Evolutionary conservation across 169 alveolate genomes (phyloP).

Genomic region (Theileria equi): DNA sequence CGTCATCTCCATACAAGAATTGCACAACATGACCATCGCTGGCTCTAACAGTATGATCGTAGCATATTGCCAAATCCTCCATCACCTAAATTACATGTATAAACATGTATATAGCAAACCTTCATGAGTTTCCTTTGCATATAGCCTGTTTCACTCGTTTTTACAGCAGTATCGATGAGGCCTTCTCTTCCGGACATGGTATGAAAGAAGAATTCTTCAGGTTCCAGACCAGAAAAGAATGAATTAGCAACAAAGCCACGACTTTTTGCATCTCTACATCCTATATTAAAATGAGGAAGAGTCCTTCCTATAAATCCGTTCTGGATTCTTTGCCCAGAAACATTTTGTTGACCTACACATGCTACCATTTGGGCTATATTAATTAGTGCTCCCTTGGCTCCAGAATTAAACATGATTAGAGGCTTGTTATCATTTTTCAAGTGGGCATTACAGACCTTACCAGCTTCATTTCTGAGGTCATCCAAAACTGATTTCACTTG

Average conservation of each 20-base stretch:
- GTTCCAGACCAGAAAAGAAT: constrained; percentile 90
- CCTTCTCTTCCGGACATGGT: constrained; percentile 99
- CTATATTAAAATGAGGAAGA: constrained; percentile 94
- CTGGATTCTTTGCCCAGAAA: constrained; percentile 91
- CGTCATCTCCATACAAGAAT: constrained; percentile 98
- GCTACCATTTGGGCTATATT: constrained; percentile 99
- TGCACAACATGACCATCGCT: constrained; percentile 93
- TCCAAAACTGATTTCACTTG: constrained; percentile 87
- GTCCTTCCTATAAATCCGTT: constrained; percentile 96
- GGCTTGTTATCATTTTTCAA: constrained; percentile 91
- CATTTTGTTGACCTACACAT: constrained; percentile 98
- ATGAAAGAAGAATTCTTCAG: constrained; percentile 98
- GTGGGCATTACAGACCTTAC: constrained; percentile 85
- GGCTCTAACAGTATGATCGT: constrained; percentile 94
- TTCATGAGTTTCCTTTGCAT: constrained; percentile 97
- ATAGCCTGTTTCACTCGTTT: constrained; percentile 99
- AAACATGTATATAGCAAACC: constrained; percentile 33
- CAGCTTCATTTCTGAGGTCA: constrained; percentile 93
- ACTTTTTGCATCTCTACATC: constrained; percentile 90
- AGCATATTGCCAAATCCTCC: constrained; percentile 94
- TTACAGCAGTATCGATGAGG: constrained; percentile 97
- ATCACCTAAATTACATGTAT: constrained; percentile 76
- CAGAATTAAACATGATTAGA: constrained; percentile 94
- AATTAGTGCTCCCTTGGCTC: constrained; percentile 97
- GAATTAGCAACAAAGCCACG: constrained; percentile 97